These are phyloP conservation scores for Boletus rubropictus DNA, from an alignment of 768 basidiomycete species.

Conservation along the genomic window DNA sequence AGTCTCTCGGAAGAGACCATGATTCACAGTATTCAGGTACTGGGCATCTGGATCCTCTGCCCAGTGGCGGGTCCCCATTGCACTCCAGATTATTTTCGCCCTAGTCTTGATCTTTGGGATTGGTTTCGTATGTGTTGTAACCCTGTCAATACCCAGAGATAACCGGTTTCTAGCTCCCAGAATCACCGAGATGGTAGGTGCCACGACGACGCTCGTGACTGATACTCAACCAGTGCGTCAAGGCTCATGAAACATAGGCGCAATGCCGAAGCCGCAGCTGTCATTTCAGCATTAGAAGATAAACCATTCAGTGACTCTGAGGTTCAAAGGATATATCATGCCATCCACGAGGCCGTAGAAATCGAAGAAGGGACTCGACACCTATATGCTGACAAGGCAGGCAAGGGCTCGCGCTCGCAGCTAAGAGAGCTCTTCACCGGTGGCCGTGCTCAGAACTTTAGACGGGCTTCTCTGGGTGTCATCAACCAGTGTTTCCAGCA, in stretches of 20 bases:
- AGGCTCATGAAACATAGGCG: slow-evolving; percentile 55
- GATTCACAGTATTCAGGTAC: slow-evolving; percentile 33
- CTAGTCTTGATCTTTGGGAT: slow-evolving; percentile 45
- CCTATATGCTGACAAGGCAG: neutral
- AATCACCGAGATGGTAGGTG: slow-evolving; percentile 52
- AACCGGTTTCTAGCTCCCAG: slow-evolving; percentile 40
- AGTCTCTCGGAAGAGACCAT: neutral
- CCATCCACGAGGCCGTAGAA: slow-evolving; percentile 48
- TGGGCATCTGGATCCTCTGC: slow-evolving; percentile 47
- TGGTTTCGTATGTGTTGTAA: slow-evolving; percentile 38
- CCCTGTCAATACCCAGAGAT: neutral
- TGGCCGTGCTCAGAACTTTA: slow-evolving; percentile 56
- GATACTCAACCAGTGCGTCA: neutral
- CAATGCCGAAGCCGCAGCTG: slow-evolving; percentile 50
- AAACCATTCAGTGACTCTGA: slow-evolving; percentile 41
- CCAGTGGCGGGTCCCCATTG: slow-evolving; percentile 61
- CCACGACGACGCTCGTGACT: neutral
- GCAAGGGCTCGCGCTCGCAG: slow-evolving; percentile 17
- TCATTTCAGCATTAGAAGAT: slow-evolving; percentile 58
- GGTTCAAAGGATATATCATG: slow-evolving; percentile 48
- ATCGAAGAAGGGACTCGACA: slow-evolving; percentile 31
- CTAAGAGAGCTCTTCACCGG: slow-evolving; percentile 51
- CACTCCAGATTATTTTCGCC: slow-evolving; percentile 53
- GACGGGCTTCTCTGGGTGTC: slow-evolving; percentile 50
- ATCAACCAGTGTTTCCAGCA: slow-evolving; percentile 64